These are phyloP conservation scores for Coccomyxa sp. DNA, from an alignment of 139 green algal species.

Conservation along the genomic window DNA sequence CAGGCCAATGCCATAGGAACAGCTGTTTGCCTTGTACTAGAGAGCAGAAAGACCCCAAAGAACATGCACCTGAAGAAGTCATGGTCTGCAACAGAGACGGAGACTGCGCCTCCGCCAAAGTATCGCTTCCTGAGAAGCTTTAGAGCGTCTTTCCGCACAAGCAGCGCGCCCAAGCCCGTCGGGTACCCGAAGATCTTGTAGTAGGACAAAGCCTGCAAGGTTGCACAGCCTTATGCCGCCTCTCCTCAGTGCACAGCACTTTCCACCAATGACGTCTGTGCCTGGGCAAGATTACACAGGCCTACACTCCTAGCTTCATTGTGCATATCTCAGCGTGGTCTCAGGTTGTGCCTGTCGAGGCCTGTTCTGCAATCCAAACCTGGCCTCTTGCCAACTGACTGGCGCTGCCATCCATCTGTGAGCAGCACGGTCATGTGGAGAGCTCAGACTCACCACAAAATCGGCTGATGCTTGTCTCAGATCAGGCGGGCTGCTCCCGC, in stretches of 20 bases:
- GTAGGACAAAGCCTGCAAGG: slow-evolving; percentile 71
- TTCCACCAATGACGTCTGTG: too few relatives aligned
- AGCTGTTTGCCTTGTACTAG: too few relatives aligned
- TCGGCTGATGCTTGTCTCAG: slow-evolving; percentile 55
- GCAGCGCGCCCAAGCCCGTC: slow-evolving; percentile 78
- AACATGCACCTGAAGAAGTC: slow-evolving; percentile 43
- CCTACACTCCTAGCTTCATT: too few relatives aligned
- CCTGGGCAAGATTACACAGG: too few relatives aligned
- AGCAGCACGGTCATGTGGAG: background rate
- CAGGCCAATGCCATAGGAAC: too few relatives aligned
- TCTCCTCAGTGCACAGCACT: background rate
- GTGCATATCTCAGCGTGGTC: too few relatives aligned
- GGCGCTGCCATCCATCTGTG: background rate
- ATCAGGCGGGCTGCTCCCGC: slow-evolving; percentile 68
- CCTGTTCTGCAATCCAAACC: too few relatives aligned
- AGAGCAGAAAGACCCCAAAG: too few relatives aligned
- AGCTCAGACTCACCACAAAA: slow-evolving; percentile 53
- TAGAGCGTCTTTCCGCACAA: slow-evolving; percentile 54
- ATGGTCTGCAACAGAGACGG: slow-evolving; percentile 41
- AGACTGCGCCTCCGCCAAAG: slow-evolving; percentile 84
- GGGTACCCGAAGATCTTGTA: slow-evolving; percentile 92
- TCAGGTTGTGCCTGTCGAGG: too few relatives aligned
- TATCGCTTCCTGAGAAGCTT: slow-evolving; percentile 62
- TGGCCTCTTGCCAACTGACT: background rate
- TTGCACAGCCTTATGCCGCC: background rate